Base-by-base conservation (phyloP, 2,329 filamentous ascomycete species). In the Ilyonectria mors-panacis region DNA sequence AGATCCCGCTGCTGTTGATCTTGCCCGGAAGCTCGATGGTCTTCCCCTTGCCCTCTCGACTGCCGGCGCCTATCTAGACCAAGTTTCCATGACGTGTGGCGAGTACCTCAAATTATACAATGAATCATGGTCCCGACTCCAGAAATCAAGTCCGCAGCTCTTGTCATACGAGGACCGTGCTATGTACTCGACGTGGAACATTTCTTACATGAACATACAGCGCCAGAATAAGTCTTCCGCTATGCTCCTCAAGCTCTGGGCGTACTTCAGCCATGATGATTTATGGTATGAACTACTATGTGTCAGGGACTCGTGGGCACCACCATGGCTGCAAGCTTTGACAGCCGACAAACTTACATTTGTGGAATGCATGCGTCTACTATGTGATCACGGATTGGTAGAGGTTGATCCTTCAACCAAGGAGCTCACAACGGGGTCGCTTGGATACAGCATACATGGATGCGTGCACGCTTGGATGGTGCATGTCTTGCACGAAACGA, bases 41-140 rank as follows among this genome's bases (percentile, higher is more conserved):
- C 79, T 85, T 30, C 84, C 83, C 13, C 78, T 87, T 33, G 84
- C 84, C 2, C 78, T 87, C 17, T 74, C 83, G 5, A 81, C 83
- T 17, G 84, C 85, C 19, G 83, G 83, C 6, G 77, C 81, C 0
- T 87, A 84, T 65, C 79, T 86, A 15, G 63, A 76, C 30, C 68
- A 83, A 53, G 78, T 79, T 28, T 65, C 78, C 42, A 81, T 76
- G 0, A 82, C 66, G 37, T 79, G 78, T n/a, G 61, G 56, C 0
- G 72, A 82, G 44, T 86, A 86, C 71, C 75, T 85, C 47, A 33
- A 76, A 10, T 55, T 78, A 9, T 86, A 86, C 68, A 59, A 78
- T 50, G 66, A 69, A 45, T 80, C 76, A 59, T 86, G 80, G 84
- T 66, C 63, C n/a, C 65, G 66, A 42, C 74, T 83, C n/a, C 77